Evolutionary conservation across 108 stramenopile genomes (phyloP), one percentile per base, ranked within the genome.

Genomic region (Fragilaria crotonensis): DNA sequence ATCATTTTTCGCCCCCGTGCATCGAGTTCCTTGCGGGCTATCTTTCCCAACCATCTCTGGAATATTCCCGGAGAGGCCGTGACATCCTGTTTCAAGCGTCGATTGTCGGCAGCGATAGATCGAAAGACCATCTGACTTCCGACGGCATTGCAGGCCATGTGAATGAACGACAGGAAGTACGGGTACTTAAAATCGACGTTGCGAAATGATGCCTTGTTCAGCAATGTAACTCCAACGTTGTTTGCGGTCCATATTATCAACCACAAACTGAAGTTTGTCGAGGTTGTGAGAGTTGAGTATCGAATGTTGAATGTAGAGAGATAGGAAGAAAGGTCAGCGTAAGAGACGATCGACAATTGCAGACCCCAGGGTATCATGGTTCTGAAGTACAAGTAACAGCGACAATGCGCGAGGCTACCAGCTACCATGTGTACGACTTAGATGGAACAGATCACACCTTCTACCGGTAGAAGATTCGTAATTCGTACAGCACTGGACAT

Each of bases 181-280:
- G 93, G 93, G 63, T 94, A 94, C n/a, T 78, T 76, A 67, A 94
- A 94, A 51, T 86, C 76, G 22, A 88, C 85, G 1, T 47, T 75
- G 18, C 81, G 75, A 66, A 89, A 90, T 50, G 85, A 82, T 14
- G 87, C 76, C 66, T 94, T 94, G 73, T 94, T 94, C 27, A 94
- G 52, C 21, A 94, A 71, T 5, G 93, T 94, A 27, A 94, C 78
- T 25, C 84, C 84, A 31, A 90, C 67, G 58, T 94, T 94, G 67
- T 94, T 94, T 48, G 57, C 63, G 17, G 73, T 73, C 89, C 89
- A 90, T 5, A 81, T 31, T 25, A 87, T 17, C 25, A 90, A 66
- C 79, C 79, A 80, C 0, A 68, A 5, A 9, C 79, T 80, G 58
- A 23, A 47, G 28, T 9, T 41, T 33, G 30, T 14, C 28, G 21